Evolutionary conservation across 2,329 filamentous ascomycete genomes (phyloP).

Genomic region (Colletotrichum agaves): DNA sequence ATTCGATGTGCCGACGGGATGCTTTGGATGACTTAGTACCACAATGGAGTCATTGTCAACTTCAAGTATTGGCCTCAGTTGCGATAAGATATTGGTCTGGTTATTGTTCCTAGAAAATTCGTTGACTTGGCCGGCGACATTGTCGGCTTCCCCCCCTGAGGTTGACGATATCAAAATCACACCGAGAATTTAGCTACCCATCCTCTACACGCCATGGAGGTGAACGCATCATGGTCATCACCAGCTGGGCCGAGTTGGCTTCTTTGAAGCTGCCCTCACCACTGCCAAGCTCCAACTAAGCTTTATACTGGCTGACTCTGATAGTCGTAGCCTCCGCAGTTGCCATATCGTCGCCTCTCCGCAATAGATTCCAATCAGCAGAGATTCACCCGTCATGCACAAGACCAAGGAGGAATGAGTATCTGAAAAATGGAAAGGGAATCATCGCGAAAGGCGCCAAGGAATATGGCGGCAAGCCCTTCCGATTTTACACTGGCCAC

Average conservation of each 20-base stretch:
- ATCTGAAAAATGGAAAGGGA: slow-evolving; percentile 1
- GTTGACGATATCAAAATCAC: too few relatives aligned
- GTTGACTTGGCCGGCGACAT: too few relatives aligned
- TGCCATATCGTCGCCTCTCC: neutral
- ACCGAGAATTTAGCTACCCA: neutral
- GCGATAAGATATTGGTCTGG: too few relatives aligned
- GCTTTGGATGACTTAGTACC: too few relatives aligned
- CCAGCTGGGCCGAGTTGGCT: neutral
- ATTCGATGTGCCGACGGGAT: too few relatives aligned
- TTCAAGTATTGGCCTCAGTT: too few relatives aligned
- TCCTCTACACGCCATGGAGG: neutral
- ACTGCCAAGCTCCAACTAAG: neutral
- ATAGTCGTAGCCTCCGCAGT: neutral
- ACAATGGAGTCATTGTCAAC: too few relatives aligned
- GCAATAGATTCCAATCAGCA: neutral
- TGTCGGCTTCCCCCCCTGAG: too few relatives aligned
- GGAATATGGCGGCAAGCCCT: slow-evolving; percentile 17
- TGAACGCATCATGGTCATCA: neutral
- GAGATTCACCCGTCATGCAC: slow-evolving; percentile 22
- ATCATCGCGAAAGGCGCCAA: slow-evolving; percentile 18
- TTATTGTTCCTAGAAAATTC: too few relatives aligned
- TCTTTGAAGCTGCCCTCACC: neutral
- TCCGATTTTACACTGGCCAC: slow-evolving; percentile 20
- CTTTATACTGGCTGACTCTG: slow-evolving; percentile 2
- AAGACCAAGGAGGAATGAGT: slow-evolving; percentile 27